Evolutionary conservation across 2,329 filamentous ascomycete genomes (phyloP), one percentile per base, ranked within the genome.

Genomic region (Monosporascus sp.): DNA sequence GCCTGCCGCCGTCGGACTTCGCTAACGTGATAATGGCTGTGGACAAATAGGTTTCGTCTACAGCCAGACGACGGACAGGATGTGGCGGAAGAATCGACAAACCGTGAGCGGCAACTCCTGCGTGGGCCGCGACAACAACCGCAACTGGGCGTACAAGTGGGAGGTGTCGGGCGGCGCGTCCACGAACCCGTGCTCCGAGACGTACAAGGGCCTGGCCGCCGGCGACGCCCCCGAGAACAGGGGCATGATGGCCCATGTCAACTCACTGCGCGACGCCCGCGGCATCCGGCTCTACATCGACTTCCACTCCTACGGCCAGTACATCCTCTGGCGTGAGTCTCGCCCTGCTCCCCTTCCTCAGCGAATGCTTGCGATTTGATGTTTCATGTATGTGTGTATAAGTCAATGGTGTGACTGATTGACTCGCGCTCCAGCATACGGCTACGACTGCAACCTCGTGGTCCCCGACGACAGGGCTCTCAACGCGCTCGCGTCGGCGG

Each of bases 41-140:
- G 55, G 5, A 44, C 27, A 40, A 19, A 24, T 52, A 75, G 76
- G 78, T 31, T 81, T 81, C 58, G 68, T 76, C n/a, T 80, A 77
- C 64, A 74, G 74, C 3, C 78, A 81, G 59, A 77, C 72, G 3
- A 72, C 63, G 11, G 68, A 78, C 58, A 73, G 78, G 37, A 61
- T 81, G 48, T 81, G 78, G 78, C 73, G 78, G 38, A 81, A 81
- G 66, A 81, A 80, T 62, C 72, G 78, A 19, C 70, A 75, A 51
- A 69, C 70, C 6, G 69, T 69, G 48, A 62, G 64, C 11, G 66
- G 70, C 19, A 70, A 67, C 37, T 63, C 65, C 31, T 78, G 76
- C 55, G 57, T 76, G 40, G 78, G 78, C 7, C 73, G 72, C 3
- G 78, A 81, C 58, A 69, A 78, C 56, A 80, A 81, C 64, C 70